Percentiles rank a stretch among this genome's conserved stretches.
Conservation (phyloP, 768 basidiomycete species). For the Auricularia auricula-judae region DNA sequence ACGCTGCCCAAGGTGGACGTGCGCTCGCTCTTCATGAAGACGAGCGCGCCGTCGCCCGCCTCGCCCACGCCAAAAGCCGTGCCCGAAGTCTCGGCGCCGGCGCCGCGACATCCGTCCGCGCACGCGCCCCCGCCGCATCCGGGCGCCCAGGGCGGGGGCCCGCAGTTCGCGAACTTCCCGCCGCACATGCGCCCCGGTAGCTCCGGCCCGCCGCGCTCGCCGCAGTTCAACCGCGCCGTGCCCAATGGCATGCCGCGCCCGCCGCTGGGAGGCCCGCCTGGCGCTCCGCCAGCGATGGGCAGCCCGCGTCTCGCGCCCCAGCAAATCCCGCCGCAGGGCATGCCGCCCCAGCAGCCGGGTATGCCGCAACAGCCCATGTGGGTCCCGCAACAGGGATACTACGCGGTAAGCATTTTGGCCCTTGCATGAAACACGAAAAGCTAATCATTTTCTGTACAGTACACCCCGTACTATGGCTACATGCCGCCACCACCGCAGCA, state of each 20-base stretch:
- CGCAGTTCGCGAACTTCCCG: background rate
- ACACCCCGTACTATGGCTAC: background rate
- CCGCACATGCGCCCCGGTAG: background rate
- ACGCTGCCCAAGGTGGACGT: slow-evolving; percentile 27
- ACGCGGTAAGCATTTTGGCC: background rate
- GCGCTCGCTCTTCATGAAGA: slow-evolving; percentile 30
- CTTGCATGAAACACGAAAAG: background rate
- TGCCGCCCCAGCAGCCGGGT: background rate
- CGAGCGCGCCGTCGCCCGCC: slow-evolving; percentile 18
- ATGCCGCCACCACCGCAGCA: background rate
- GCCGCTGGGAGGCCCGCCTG: background rate
- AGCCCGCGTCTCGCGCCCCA: background rate
- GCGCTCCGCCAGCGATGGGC: background rate
- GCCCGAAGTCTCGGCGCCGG: background rate
- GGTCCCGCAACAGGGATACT: background rate
- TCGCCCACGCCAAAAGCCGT: background rate
- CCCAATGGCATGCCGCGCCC: background rate
- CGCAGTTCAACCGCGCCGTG: background rate
- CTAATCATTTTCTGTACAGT: background rate
- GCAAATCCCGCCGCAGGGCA: background rate
- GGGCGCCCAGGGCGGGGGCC: background rate
- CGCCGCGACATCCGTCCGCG: background rate
- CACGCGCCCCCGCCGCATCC: background rate
- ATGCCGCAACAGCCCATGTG: background rate
- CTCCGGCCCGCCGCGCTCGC: background rate